A percentile compares a stretch with the other conserved stretches of the same genome.
These are phyloP conservation scores for Solanum peruvianum DNA, from an alignment of 257 asterid species.

Conservation along the genomic window DNA sequence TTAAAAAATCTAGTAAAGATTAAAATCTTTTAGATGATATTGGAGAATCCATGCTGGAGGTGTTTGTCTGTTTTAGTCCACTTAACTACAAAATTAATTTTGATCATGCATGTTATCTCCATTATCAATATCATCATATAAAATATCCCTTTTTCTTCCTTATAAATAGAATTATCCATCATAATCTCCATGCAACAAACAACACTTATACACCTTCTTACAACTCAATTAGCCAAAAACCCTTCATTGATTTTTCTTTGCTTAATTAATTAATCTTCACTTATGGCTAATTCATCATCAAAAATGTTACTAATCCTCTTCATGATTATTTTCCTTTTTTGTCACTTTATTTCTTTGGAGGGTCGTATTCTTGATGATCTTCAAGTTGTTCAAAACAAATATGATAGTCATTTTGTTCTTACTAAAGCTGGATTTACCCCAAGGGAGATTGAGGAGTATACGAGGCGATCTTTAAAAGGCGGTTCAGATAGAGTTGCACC, in stretches of 20 bases:
- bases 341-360: not conserved
- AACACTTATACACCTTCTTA: not conserved
- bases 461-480: conserved; percentile 14
- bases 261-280: not conserved
- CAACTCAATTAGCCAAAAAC: not conserved
- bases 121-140: conserved; percentile 14
- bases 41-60: not conserved
- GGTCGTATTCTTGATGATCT: conserved; percentile 9
- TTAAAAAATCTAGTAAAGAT: not conserved
- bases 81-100: conserved; percentile 6
- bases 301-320: conserved; percentile 1
- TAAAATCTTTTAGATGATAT: not conserved
- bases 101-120: conserved; percentile 30
- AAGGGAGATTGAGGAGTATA: conserved; percentile 6
- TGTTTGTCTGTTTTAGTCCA: conserved; percentile 10
- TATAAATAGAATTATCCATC: conserved; percentile 13
- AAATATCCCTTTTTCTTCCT: conserved; percentile 8
- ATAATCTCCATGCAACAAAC: conserved; percentile 24
- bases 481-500: conserved; percentile 21
- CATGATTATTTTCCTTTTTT: not conserved
- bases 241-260: not conserved
- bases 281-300: conserved; percentile 23
- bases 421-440: conserved; percentile 19
- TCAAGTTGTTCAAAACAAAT: not conserved
- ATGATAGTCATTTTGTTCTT: conserved; percentile 6